These are phyloP conservation scores for Leccinum boreale DNA, from an alignment of 768 basidiomycete genomes.

Conservation along the genomic window DNA sequence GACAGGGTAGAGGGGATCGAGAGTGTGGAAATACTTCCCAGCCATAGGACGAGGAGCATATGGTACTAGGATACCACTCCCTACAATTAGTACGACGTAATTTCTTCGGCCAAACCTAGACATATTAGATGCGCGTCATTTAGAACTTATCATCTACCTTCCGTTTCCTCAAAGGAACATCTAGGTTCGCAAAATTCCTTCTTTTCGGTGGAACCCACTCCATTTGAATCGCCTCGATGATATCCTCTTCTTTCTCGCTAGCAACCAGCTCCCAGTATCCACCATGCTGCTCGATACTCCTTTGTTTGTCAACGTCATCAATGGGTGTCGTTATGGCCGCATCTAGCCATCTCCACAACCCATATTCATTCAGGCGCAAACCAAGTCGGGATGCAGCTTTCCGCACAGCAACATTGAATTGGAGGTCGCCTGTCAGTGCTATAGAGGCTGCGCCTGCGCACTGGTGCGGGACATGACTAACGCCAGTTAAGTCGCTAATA, in stretches of 20 bases:
- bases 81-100: constrained; percentile 13
- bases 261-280: constrained; percentile 25
- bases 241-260: constrained; percentile 25
- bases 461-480: constrained; percentile 20
- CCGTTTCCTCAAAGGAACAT: constrained; percentile 1
- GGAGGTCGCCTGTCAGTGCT: constrained; percentile 52
- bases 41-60: constrained; percentile 77
- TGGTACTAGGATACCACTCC: constrained; percentile 61
- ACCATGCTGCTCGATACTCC: constrained; percentile 7
- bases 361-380: constrained; percentile 56
- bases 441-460: constrained; percentile 50
- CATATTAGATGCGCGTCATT: constrained; percentile 1
- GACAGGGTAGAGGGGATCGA: constrained; percentile 58
- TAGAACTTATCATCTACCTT: background rate
- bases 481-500: background rate
- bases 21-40: constrained; percentile 56
- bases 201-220: constrained; percentile 27
- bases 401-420: constrained; percentile 43
- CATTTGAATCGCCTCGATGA: constrained; percentile 24
- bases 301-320: constrained; percentile 2
- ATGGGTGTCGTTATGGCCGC: background rate
- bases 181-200: constrained; percentile 22
- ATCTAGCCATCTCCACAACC: constrained; percentile 58
- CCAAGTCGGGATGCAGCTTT: constrained; percentile 42
- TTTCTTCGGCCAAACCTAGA: background rate